A percentile compares a stretch with the other conserved stretches of the same genome.
Evolutionary conservation across 768 basidiomycete genomes (phyloP).

Genomic region (Cyclocybe cylindracea): DNA sequence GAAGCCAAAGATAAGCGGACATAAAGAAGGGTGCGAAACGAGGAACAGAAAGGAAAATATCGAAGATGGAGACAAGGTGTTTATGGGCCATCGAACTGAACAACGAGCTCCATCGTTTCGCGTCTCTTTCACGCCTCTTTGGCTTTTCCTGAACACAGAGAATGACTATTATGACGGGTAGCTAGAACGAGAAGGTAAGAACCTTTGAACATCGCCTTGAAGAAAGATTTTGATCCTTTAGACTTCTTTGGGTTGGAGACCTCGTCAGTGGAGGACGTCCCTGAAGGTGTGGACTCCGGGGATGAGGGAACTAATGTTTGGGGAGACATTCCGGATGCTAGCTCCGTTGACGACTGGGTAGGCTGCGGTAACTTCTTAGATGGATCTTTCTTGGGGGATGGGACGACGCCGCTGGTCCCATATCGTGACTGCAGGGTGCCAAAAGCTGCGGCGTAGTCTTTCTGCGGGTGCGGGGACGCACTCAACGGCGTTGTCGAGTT

Average conservation of each 20-base stretch:
- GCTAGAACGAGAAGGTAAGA: neutral
- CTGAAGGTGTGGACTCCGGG: slow-evolving; percentile 1
- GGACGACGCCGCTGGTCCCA: slow-evolving; percentile 29
- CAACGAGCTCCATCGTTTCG: too few relatives aligned
- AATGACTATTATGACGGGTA: neutral
- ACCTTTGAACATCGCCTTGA: slow-evolving; percentile 25
- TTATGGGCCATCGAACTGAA: too few relatives aligned
- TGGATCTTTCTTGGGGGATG: slow-evolving; percentile 29
- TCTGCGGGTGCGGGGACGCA: slow-evolving; percentile 19
- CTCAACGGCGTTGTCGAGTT: slow-evolving; percentile 17
- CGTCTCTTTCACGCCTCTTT: slow-evolving; percentile 4
- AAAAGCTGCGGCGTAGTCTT: slow-evolving; percentile 39
- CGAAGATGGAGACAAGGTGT: too few relatives aligned
- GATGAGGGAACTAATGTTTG: neutral
- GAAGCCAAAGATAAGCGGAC: neutral
- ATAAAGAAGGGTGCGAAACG: too few relatives aligned
- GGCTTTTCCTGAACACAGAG: slow-evolving; percentile 5
- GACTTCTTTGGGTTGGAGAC: slow-evolving; percentile 6
- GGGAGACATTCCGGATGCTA: slow-evolving; percentile 4
- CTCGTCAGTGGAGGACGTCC: neutral
- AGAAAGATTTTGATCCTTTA: slow-evolving; percentile 14
- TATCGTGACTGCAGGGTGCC: slow-evolving; percentile 36
- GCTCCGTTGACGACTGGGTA: slow-evolving; percentile 4
- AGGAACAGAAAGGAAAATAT: too few relatives aligned
- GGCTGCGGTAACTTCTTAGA: slow-evolving; percentile 24